Base-by-base conservation (phyloP, 257 asterid species). In the Petrea volubilis region DNA sequence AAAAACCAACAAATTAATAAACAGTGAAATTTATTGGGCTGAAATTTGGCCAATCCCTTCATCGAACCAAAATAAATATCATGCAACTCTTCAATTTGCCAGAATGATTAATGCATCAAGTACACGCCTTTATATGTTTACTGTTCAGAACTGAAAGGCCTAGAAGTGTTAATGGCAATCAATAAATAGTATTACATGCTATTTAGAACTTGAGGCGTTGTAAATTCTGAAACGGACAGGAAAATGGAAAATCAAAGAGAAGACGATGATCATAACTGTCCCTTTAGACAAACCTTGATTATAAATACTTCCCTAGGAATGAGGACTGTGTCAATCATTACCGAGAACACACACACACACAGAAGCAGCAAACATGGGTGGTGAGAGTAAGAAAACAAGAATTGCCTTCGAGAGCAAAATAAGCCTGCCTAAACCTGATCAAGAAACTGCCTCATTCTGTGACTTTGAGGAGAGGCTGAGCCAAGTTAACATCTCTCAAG, bases 171-270 rank as follows among this genome's bases (percentile, higher is more conserved):
- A 36, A 60, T 36, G 40, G 11, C 31, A 60, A 36, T 33, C 46
- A 27, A 28, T 46, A 8, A 40, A 9, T n/a, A 11, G 7, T 44
- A 24, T 21, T 8, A 59, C 23, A 9, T 23, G 24, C 28, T 29
- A n/a, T 33, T 31, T 13, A 9, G n/a, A 20, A 65, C 20, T 49
- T 11, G 23, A 31, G 21, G 25, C 57, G 21, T 68, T 55, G 11
- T 46, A 56, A 38, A 56, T 40, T 68, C 53, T 68, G 49, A 25
- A 3, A 34, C 3, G 41, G 40, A 68, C 23, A 21, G 1, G 47
- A 44, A 24, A 69, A 14, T 28, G 23, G 74, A 68, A 56, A 55
- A 28, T 34, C 64, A 57, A 21, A 52, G 27, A 33, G 68, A 13
- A 40, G 56, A 29, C 3, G 14, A 40, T 38, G 2, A 44, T 64